phyloP scores from a whole-genome alignment of 345 rosid species.

The Gossypium longicalyx region DNA sequence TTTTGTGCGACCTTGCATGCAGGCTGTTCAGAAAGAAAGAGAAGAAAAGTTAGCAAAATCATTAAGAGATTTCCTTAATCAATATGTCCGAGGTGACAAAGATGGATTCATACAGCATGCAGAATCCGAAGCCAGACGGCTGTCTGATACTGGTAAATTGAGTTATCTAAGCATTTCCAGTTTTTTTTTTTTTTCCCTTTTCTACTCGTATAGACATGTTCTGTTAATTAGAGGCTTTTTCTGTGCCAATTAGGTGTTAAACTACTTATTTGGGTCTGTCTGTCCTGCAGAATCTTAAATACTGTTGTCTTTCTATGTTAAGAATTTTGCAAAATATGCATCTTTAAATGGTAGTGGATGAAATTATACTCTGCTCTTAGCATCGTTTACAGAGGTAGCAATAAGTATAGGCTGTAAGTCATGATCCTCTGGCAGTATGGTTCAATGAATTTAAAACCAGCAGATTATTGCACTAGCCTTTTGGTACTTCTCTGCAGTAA shows the following conservation, averaged over 20 bases:
- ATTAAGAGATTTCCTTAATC: constrained; percentile 47
- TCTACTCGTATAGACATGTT: background rate
- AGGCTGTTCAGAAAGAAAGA: constrained; percentile 69
- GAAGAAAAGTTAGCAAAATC: constrained; percentile 63
- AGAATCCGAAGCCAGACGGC: constrained; percentile 54
- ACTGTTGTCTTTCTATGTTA: background rate
- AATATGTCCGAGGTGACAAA: constrained; percentile 56
- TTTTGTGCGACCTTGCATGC: constrained; percentile 10
- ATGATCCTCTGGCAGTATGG: background rate
- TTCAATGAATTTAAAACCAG: background rate
- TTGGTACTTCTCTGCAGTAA: background rate
- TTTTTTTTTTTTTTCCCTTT: background rate
- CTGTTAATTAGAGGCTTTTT: background rate
- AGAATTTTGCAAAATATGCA: background rate
- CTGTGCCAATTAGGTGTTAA: background rate
- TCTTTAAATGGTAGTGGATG: background rate
- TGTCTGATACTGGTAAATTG: constrained; percentile 47
- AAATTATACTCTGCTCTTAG: background rate
- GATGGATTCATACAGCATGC: constrained; percentile 45
- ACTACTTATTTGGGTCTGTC: background rate
- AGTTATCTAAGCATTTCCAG: background rate
- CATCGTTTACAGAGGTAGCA: background rate
- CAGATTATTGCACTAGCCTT: background rate
- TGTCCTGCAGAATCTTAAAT: background rate
- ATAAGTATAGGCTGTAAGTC: background rate